Percentiles rank a stretch among this genome's conserved stretches.
Evolutionary conservation across 352 stramenopile species (phyloP).

Genomic region (Globisporangium ultimum): DNA sequence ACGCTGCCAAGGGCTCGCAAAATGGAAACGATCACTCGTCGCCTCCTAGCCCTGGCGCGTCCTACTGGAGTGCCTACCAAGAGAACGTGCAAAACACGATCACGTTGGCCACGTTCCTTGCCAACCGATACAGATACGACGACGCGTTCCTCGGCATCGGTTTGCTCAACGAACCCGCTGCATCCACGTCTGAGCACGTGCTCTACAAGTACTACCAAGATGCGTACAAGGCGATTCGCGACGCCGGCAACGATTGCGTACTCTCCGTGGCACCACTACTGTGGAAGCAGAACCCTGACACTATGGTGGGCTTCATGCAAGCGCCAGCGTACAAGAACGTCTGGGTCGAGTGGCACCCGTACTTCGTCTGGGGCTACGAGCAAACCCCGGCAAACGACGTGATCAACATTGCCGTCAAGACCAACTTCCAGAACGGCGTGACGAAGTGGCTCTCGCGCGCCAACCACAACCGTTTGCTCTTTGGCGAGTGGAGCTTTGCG

Average conservation of each 20-base stretch:
- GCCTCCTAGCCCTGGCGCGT: constrained; percentile 30
- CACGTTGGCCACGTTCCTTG: constrained; percentile 40
- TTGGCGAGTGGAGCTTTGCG: constrained; percentile 48
- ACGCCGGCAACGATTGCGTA: constrained; percentile 57
- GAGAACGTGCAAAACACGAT: constrained; percentile 71
- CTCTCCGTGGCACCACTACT: constrained; percentile 52
- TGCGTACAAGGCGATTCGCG: constrained; percentile 61
- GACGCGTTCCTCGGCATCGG: constrained; percentile 34
- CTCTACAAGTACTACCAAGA: constrained; percentile 77
- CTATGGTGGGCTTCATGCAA: constrained; percentile 52
- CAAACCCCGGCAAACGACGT: constrained; percentile 45
- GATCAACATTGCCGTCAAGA: constrained; percentile 37
- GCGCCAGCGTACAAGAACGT: constrained; percentile 61
- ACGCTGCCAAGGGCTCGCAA: constrained; percentile 71
- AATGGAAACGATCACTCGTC: constrained; percentile 74
- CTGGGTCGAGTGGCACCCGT: constrained; percentile 82
- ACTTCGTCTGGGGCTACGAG: constrained; percentile 83
- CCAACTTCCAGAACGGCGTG: constrained; percentile 35
- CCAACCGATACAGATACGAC: too few relatives aligned
- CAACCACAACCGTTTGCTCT: constrained; percentile 38
- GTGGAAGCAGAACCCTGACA: constrained; percentile 39
- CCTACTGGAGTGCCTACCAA: constrained; percentile 41
- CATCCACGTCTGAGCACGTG: constrained; percentile 38
- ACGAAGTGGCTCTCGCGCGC: constrained; percentile 34
- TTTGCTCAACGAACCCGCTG: constrained; percentile 69